phyloP scores from a whole-genome alignment of 345 rosid genomes.

The Raphanus raphanistrum region DNA sequence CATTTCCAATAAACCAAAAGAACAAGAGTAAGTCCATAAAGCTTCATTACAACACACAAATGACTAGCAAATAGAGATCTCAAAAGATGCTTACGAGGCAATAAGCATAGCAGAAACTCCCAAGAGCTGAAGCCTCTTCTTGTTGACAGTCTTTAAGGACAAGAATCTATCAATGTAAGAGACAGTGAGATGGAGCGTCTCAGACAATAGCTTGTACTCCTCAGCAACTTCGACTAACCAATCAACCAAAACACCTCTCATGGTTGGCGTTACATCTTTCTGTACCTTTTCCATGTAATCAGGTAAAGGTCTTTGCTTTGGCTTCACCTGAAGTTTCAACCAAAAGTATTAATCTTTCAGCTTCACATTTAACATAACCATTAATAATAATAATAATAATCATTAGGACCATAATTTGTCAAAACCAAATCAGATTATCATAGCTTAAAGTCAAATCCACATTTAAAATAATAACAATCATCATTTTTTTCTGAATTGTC shows the following conservation, averaged over 20 bases:
- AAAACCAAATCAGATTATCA: too few species aligned
- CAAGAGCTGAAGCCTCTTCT: slow-evolving; percentile 66
- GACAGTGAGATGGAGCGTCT: slow-evolving; percentile 58
- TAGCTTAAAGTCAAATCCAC: too few species aligned
- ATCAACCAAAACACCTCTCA: slow-evolving; percentile 74
- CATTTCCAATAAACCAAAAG: neutral
- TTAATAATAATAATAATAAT: too few species aligned
- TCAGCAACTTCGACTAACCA: slow-evolving; percentile 82
- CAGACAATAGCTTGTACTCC: slow-evolving; percentile 61
- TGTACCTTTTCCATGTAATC: slow-evolving; percentile 70
- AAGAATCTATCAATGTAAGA: slow-evolving; percentile 59
- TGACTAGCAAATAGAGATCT: neutral
- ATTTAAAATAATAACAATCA: neutral
- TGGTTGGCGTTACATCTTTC: slow-evolving; percentile 53
- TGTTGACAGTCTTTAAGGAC: slow-evolving; percentile 46
- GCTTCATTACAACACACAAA: neutral
- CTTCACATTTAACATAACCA: neutral
- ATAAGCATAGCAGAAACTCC: slow-evolving; percentile 84
- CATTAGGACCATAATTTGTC: too few species aligned
- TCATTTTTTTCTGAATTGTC: neutral
- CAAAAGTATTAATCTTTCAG: neutral
- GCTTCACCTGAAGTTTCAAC: slow-evolving; percentile 44
- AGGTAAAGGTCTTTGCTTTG: slow-evolving; percentile 56
- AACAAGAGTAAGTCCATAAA: neutral
- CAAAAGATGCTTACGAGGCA: slow-evolving; percentile 63